Evolutionary conservation across 1,284 basidiomycete species (phyloP).

Genomic region (Papiliotrema terrestris): DNA sequence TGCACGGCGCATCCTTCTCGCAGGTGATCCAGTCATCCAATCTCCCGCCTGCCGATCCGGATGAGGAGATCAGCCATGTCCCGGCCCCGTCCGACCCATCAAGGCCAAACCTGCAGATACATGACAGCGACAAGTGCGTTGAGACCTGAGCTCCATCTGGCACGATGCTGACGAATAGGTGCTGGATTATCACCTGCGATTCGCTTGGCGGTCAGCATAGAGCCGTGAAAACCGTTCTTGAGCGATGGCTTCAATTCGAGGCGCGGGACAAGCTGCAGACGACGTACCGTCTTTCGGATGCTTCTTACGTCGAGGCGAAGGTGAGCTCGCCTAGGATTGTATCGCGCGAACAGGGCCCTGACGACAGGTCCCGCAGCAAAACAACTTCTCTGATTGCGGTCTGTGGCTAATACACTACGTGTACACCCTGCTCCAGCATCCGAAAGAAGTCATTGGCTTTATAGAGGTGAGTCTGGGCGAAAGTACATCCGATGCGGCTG

Average conservation of each 20-base stretch:
- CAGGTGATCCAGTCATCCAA: no score
- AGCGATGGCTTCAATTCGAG: constrained; percentile 69
- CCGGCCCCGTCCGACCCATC: background rate
- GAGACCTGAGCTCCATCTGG: background rate
- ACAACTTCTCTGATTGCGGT: constrained; percentile 55
- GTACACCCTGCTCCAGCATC: constrained; percentile 35
- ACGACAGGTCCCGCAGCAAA: constrained; percentile 52
- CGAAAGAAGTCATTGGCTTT: constrained; percentile 31
- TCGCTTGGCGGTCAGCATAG: constrained; percentile 72
- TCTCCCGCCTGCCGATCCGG: no score
- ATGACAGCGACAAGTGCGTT: constrained; percentile 23
- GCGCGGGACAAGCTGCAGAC: constrained; percentile 65
- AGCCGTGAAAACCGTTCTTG: constrained; percentile 61
- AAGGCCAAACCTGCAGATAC: background rate
- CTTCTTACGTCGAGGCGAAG: constrained; percentile 27
- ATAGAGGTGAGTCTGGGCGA: constrained; percentile 29
- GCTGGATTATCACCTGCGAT: constrained; percentile 80
- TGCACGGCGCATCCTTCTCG: no score
- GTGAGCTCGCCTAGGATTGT: constrained; percentile 11
- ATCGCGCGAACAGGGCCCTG: constrained; percentile 51
- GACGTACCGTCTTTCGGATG: constrained; percentile 50
- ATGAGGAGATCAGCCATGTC: background rate
- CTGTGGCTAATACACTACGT: constrained; percentile 50
- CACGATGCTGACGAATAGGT: constrained; percentile 50
- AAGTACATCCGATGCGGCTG: background rate